phyloP scores from a whole-genome alignment of 371 early-diverging fungal genomes.

The Lichtheimia ramosa region DNA sequence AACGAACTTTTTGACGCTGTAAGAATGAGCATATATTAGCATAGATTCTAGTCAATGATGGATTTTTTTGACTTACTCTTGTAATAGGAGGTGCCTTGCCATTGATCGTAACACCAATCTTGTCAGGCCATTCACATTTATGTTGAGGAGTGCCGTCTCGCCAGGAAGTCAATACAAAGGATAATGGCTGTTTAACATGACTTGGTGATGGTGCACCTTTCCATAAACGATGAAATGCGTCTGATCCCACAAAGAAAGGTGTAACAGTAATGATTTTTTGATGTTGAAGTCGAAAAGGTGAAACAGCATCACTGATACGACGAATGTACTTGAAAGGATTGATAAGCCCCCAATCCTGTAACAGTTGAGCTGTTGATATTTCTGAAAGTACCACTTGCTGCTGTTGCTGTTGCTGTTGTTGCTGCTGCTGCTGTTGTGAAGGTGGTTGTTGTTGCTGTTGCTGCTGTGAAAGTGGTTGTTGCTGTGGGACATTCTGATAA shows the following conservation, averaged over 20 bases:
- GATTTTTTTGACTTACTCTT: constrained; percentile 17
- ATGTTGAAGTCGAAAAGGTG: constrained; percentile 23
- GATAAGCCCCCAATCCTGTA: neutral
- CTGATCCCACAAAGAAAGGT: constrained; percentile 10
- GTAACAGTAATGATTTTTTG: constrained; percentile 13
- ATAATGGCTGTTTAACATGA: constrained; percentile 16
- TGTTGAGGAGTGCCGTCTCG: constrained; percentile 8
- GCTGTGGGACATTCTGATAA: neutral
- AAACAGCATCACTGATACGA: constrained; percentile 16
- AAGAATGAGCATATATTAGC: neutral
- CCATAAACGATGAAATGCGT: constrained; percentile 13
- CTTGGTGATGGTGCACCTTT: constrained; percentile 3
- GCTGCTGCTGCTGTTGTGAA: constrained; percentile 1
- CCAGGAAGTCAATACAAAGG: constrained; percentile 26
- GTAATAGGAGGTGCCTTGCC: constrained; percentile 9
- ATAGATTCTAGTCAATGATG: neutral
- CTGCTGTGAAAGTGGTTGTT: neutral
- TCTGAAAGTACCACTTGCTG: neutral
- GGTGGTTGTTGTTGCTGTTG: neutral
- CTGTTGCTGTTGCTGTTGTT: neutral
- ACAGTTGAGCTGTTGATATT: neutral
- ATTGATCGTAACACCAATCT: constrained; percentile 19
- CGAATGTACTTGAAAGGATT: constrained; percentile 8
- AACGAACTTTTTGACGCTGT: constrained; percentile 6
- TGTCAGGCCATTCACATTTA: constrained; percentile 43